Evolutionary conservation across 2,329 filamentous ascomycete species (phyloP), one percentile per base, ranked within the genome.

Genomic region (Colletotrichum eleusines): DNA sequence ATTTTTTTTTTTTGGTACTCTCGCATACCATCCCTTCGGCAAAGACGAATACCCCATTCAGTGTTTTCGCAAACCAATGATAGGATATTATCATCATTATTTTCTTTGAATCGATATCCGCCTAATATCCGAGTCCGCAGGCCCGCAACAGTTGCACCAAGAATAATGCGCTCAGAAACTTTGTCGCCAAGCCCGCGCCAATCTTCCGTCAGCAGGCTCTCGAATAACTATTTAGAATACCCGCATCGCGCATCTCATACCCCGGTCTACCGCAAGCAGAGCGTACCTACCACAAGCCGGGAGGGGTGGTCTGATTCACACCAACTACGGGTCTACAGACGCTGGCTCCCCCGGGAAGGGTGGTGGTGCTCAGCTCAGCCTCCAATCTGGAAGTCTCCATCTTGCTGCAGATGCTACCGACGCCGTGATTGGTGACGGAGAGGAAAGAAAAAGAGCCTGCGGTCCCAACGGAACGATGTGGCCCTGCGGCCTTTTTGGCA

Each of bases 381-480:
- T 48, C 58, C 58, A 61, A 61, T 61, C 58, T 61, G 42, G 26
- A 8, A 48, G 42, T 46, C 42, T 35, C 58, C 58, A 61, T 61
- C 42, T 35, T 61, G 26, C 28, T 61, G 58, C 58, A 61, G 58
- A 20, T 61, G 42, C 42, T 7, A 28, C 18, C 20, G 11, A 23
- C 42, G 20, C 20, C 20, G 42, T 61, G 58, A 61, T 61, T 46
- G 58, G 58, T 38, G 35, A 59, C 6, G 14, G 31, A 40, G n/a
- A 14, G n/a, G n/a, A 57, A 57, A 23, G 40, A 42, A 42, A 35
- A 40, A 6, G 23, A 44, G n/a, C 33, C 53, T 40, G 53, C 53
- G 26, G 53, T 35, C 23, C 33, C 18, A 44, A 44, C 35, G 7
- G 42, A 59, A 44, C 20, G 14, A 61, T 48, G 42, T 31, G 58